A percentile compares a stretch with the other conserved stretches of the same genome.
These are phyloP conservation scores for Pelargonium citronellum DNA, from an alignment of 441 rosid species.

Conservation along the genomic window DNA sequence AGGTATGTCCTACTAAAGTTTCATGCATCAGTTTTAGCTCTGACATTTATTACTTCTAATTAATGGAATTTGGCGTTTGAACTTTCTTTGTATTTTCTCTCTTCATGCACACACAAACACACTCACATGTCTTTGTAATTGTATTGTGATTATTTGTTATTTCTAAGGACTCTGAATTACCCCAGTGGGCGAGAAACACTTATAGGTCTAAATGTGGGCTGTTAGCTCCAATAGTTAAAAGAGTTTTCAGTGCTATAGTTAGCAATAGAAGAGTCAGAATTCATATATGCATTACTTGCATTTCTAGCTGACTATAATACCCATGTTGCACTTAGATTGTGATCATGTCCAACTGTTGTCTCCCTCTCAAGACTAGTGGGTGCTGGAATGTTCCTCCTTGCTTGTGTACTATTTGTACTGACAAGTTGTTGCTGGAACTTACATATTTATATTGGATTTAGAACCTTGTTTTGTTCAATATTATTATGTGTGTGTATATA, in stretches of 20 bases:
- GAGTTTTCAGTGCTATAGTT: background rate
- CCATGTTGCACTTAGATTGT: no score
- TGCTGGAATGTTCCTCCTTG: background rate
- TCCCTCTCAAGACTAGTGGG: background rate
- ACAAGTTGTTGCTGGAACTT: background rate
- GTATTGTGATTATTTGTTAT: background rate
- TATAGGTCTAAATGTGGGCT: background rate
- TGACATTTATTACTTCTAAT: background rate
- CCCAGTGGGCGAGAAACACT: background rate
- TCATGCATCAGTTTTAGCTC: conserved; percentile 10
- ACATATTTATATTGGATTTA: background rate
- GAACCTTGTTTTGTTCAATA: background rate
- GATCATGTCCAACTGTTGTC: background rate
- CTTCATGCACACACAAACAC: no score
- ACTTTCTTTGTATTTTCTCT: no score
- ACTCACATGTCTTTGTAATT: background rate
- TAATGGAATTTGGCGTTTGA: background rate
- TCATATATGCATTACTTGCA: background rate
- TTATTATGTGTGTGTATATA: background rate
- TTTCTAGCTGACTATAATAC: no score
- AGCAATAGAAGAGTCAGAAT: background rate
- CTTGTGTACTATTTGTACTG: background rate
- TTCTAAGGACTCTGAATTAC: background rate
- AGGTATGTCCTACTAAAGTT: conserved; percentile 37
- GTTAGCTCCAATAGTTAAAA: background rate